Base-by-base conservation (phyloP, 2,329 filamentous ascomycete genomes). In the Calonectria naviculata region DNA sequence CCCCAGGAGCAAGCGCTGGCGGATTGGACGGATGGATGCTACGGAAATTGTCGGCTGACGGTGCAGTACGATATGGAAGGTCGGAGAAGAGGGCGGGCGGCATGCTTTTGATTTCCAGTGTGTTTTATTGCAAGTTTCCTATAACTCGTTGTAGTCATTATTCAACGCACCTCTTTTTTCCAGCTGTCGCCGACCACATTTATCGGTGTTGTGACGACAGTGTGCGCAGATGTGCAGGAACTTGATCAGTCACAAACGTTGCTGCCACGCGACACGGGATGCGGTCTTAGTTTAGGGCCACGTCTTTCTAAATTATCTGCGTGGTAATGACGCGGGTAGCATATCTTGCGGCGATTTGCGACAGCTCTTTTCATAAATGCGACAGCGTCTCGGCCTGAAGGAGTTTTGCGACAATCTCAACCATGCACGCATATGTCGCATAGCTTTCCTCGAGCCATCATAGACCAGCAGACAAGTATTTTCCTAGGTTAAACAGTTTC, bases 61-160 rank as follows among this genome's bases (percentile, higher is more conserved):
- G 71, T 66, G 65, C 68, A 74, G 74, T 72, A 65, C 56, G 64
- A 65, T 36, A 67, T 21, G 69, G 60, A 34, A 26, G 65, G 47
- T 29, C 36, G 46, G 41, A n/a, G n/a, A n/a, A n/a, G 49, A 52
- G 58, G 31, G 73, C 67, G 60, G 72, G 66, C 61, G 66, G 69
- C 71, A 47, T 74, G 72, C 71, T 76, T 78, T 65, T 74, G 74
- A 67, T 76, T 76, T 71, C 54, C 52, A 71, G 70, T 28, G 68
- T 72, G 61, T 49, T 73, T 72, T 71, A 65, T 65, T 73, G 73
- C 68, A 70, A 34, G 36, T 69, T 66, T 64, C 58, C 41, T 76
- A 77, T 78, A 78, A 56, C 70, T 75, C 67, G 68, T 73, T 75
- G 76, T 78, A 78, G 74, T 73, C 54, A 58, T 56, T 72, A 73